Percentiles rank a stretch among this genome's conserved stretches.
These are phyloP conservation scores for Chlamydomonas reinhardtii DNA, from an alignment of 163 green algal species.

Conservation along the genomic window DNA sequence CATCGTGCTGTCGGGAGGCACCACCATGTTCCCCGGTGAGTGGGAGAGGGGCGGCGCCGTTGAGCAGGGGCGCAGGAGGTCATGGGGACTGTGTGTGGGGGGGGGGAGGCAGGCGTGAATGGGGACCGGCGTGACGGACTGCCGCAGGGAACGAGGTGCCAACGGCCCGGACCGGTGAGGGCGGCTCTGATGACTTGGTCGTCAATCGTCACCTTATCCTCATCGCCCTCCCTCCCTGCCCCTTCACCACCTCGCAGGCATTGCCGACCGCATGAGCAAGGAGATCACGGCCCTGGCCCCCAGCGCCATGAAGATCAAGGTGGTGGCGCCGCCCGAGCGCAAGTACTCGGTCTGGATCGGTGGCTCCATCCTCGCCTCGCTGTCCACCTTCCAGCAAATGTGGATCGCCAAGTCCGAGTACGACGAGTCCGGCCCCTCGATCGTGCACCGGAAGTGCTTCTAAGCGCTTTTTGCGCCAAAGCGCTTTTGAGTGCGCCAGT, in stretches of 20 bases:
- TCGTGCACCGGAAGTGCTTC: constrained; percentile 90
- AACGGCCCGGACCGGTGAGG: too few relatives aligned
- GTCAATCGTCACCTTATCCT: too few relatives aligned
- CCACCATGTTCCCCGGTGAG: constrained; percentile 93
- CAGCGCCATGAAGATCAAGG: constrained; percentile 98
- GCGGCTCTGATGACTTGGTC: too few relatives aligned
- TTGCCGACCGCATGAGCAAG: constrained; percentile 98
- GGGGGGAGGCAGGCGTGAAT: not conserved
- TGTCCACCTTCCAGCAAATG: constrained; percentile 98
- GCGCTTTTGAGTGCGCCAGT: too few relatives aligned
- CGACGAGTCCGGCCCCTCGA: constrained; percentile 95
- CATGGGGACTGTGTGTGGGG: not conserved
- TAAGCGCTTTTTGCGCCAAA: constrained; percentile 47
- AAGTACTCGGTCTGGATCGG: constrained; percentile 99
- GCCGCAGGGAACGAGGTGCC: too few relatives aligned
- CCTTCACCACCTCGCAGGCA: constrained; percentile 62
- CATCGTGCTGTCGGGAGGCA: constrained; percentile 96
- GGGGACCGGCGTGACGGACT: too few relatives aligned
- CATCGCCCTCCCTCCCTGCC: too few relatives aligned
- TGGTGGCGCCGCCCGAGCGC: constrained; percentile 94
- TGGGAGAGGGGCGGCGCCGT: not conserved
- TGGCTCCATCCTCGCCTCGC: constrained; percentile 96
- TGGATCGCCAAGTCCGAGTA: constrained; percentile 98
- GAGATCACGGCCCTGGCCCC: constrained; percentile 96
- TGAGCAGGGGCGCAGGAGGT: too few relatives aligned